Evolutionary conservation across 1,284 basidiomycete species (phyloP), one percentile per base, ranked within the genome.

Genomic region (Fomitopsis pinicola): DNA sequence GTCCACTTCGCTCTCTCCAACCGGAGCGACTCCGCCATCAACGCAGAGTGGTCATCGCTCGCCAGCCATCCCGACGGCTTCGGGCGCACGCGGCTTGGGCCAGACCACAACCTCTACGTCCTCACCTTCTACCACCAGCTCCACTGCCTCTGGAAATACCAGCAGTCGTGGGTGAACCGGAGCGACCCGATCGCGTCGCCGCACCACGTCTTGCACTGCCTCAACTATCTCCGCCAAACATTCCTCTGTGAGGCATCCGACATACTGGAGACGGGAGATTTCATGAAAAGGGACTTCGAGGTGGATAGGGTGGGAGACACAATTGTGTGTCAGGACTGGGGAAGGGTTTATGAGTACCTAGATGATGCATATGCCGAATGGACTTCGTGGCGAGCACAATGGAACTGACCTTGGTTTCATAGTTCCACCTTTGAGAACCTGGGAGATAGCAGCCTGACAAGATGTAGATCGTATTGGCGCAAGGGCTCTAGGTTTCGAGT

Each of bases 311-410:
- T 67, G 2, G 77, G 76, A 1, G 74, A 72, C 15, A 77, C 76
- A 15, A 80, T 81, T 63, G 66, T 78, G 42, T 84, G 82, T 62
- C 71, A 72, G 55, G 79, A 84, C 65, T 83, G 81, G 82, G 69
- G 69, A 42, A 70, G 73, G 56, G 73, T 79, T 17, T 82, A 80
- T 42, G 57, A 60, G 12, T 36, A 46, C 7, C 55, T 65, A 26
- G 59, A 62, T 28, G 57, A 62, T 5, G 33, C 30, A 8, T 59
- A 52, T 42, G 36, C 17, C 8, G 42, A 50, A 19, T 63, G 62
- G 62, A 42, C 56, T 19, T 15, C 26, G 35, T 63, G 48, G 26
- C 33, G 58, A n/a, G 28, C 35, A 30, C 22, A 53, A 19, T 53
- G 52, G 52, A 30, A 53, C n/a, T 53, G 38, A 40, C 30, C 30